phyloP scores from a whole-genome alignment of 139 green algal species.

The Protoeuglena noctilucae region DNA sequence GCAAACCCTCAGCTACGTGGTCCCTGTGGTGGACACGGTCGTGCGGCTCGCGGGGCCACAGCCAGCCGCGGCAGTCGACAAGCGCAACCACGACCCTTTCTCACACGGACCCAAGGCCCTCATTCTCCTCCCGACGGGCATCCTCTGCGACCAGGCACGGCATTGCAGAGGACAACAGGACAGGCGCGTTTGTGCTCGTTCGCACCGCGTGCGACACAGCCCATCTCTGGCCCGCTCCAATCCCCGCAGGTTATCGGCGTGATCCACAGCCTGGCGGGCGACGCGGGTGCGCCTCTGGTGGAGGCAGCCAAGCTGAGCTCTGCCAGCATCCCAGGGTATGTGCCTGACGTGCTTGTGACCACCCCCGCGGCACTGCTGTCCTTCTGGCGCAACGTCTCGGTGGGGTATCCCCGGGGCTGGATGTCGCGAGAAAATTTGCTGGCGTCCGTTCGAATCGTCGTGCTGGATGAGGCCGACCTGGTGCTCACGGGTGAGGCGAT shows the following conservation, averaged over 20 bases:
- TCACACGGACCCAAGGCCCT: slow-evolving; percentile 17
- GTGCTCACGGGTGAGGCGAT: slow-evolving; percentile 47
- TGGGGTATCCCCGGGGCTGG: too few relatives aligned
- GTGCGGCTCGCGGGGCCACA: slow-evolving; percentile 12
- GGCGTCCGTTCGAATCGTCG: too few relatives aligned
- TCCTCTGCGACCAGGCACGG: slow-evolving; percentile 67
- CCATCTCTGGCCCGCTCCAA: too few relatives aligned
- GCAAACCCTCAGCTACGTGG: slow-evolving; percentile 91
- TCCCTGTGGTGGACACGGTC: slow-evolving; percentile 44
- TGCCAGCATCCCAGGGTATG: neutral
- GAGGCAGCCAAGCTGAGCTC: neutral
- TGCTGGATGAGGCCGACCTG: slow-evolving; percentile 90
- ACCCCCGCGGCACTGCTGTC: slow-evolving; percentile 50
- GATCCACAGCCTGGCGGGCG: slow-evolving; percentile 8
- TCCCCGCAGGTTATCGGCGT: slow-evolving; percentile 50
- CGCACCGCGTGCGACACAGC: too few relatives aligned
- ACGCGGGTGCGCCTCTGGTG: slow-evolving; percentile 13
- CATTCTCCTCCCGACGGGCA: slow-evolving; percentile 71
- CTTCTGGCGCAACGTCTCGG: too few relatives aligned
- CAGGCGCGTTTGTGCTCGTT: too few relatives aligned
- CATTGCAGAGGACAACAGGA: too few relatives aligned
- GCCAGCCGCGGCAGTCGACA: neutral
- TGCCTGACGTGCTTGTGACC: slow-evolving; percentile 50
- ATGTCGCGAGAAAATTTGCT: too few relatives aligned
- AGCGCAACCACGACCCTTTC: neutral